Evolutionary conservation across 306 rosid species (phyloP).

Genomic region (Prunus mira): DNA sequence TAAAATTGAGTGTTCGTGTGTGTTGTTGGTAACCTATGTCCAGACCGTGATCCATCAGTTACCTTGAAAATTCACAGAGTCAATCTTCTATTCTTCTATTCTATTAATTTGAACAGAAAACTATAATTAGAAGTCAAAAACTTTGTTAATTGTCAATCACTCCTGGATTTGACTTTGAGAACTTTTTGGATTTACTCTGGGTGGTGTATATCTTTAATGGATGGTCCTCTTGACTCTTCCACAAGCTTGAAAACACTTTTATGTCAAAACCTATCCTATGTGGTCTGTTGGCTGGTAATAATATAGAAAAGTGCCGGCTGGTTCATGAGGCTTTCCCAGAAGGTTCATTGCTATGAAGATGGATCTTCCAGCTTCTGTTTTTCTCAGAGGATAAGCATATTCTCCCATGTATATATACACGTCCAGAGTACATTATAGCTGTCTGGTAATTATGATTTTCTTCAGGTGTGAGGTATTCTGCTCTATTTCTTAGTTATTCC

Average conservation of each 20-base stretch:
- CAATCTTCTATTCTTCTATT: no score
- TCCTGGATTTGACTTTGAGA: no score
- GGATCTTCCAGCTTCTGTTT: background rate
- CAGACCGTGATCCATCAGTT: no score
- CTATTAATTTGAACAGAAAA: no score
- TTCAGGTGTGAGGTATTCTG: background rate
- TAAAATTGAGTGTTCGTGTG: no score
- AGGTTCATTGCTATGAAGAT: constrained; percentile 1
- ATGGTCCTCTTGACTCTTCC: no score
- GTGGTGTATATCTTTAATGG: no score
- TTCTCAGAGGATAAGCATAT: background rate
- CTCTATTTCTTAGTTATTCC: background rate
- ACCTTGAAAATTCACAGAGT: no score
- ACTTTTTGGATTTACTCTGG: no score
- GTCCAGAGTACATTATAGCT: background rate
- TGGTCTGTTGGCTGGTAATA: background rate
- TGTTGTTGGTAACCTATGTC: no score
- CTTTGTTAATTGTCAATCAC: no score
- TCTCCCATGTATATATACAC: background rate
- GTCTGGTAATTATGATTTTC: background rate
- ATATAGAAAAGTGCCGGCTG: background rate
- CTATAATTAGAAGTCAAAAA: no score
- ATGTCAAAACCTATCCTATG: background rate
- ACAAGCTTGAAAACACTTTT: background rate
- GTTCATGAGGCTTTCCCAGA: background rate